Base-by-base conservation (phyloP, 176 grass and related monocot genomes). In the Melocanna baccifera region DNA sequence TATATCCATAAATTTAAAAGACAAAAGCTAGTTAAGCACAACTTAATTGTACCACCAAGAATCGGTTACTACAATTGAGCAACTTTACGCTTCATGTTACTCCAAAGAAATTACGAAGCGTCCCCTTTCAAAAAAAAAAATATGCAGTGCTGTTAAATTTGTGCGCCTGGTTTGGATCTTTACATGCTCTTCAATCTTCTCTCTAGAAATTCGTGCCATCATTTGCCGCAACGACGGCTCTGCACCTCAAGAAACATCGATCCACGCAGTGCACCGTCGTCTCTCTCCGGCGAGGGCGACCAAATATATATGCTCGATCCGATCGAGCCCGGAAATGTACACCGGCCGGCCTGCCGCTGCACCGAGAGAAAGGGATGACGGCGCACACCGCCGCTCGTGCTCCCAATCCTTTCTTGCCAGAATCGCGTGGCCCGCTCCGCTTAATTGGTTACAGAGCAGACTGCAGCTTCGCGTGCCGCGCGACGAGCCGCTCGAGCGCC, bases 401-500 rank as follows among this genome's bases (percentile, higher is more conserved):
- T 73, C 67, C 58, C 47, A 8, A n/a, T 67, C 19, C 9, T 69
- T 79, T 76, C 73, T 85, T 23, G 23, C 83, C 37, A 40, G 76
- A 73, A 52, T 16, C 28, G 83, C 61, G 36, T 7, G 28, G 43
- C 42, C 32, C 3, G 20, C 19, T 14, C 40, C 28, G 42, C 41
- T n/a, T 3, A 4, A 4, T 10, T 19, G 39, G 14, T 6, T 11
- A 90, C 48, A 90, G 75, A 2, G 89, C 84, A 0, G 84, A 90
- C 67, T 73, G 84, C 67, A 59, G 80, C 80, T 43, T 83, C 39
- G 75, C 62, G 69, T 76, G 75, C 62, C 89, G 87, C 0, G 83
- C 36, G 19, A 99, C 93, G 70, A 99, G 85, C 84, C 9, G 46
- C 40, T 99, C 74, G 5, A 99, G 85, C 48, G 96, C 93, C 45